A percentile compares a stretch with the other conserved stretches of the same genome.
phyloP scores from a whole-genome alignment of 306 rosid genomes.

The Cucurbita argyrosperma region DNA sequence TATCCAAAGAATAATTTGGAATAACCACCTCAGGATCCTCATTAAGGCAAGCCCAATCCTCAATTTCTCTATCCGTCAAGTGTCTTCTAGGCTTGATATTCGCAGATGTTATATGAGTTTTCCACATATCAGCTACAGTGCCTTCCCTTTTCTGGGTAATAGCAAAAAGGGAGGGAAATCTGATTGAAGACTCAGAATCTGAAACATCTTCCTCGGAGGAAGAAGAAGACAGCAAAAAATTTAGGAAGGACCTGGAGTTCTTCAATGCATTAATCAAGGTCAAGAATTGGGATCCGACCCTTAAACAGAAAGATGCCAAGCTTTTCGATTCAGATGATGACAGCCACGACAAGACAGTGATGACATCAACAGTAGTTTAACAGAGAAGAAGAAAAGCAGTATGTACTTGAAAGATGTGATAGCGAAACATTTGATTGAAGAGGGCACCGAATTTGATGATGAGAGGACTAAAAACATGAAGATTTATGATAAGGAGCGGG shows the following conservation, averaged over 20 bases:
- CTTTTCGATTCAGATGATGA: constrained; percentile 40
- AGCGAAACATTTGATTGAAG: constrained; percentile 57
- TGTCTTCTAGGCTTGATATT: too few species aligned
- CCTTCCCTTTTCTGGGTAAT: background rate
- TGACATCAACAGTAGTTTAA: constrained; percentile 2
- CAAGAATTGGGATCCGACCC: constrained; percentile 48
- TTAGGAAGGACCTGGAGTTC: constrained; percentile 25
- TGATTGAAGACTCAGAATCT: constrained; percentile 18
- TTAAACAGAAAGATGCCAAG: constrained; percentile 40
- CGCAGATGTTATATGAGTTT: too few species aligned
- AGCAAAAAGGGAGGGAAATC: too few species aligned
- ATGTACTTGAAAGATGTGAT: constrained; percentile 62
- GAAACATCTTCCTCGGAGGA: constrained; percentile 25
- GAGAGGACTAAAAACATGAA: constrained; percentile 9
- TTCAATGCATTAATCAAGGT: constrained; percentile 59
- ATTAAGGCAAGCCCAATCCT: too few species aligned
- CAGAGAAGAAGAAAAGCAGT: constrained; percentile 16
- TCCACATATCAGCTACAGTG: background rate
- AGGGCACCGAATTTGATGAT: constrained; percentile 41
- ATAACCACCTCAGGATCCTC: too few species aligned
- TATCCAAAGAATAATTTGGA: too few species aligned
- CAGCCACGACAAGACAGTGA: constrained; percentile 13
- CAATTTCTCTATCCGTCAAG: too few species aligned
- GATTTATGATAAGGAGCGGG: constrained; percentile 52
- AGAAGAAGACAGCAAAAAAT: constrained; percentile 7